A percentile compares a stretch with the other conserved stretches of the same genome.
Evolutionary conservation across 2,329 filamentous ascomycete species (phyloP).

Genomic region (Dactylonectria macrodidyma): DNA sequence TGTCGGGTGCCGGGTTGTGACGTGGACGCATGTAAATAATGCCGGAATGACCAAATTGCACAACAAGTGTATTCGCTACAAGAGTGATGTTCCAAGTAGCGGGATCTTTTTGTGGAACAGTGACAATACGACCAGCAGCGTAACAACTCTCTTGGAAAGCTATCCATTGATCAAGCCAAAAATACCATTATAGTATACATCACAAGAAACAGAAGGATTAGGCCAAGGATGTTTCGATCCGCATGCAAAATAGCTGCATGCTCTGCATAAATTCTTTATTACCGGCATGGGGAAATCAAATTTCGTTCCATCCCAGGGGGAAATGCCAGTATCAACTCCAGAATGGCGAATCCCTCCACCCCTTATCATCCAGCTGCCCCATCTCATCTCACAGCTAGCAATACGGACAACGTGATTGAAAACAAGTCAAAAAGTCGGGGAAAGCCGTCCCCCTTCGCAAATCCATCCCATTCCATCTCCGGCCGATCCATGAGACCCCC

Average conservation of each 20-base stretch:
- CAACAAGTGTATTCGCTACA: slow-evolving; percentile 2
- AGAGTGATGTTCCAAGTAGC: slow-evolving; percentile 2
- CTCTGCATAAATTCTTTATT: slow-evolving; percentile 37
- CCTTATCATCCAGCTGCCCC: slow-evolving; percentile 7
- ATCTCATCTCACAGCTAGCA: slow-evolving; percentile 21
- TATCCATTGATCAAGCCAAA: neutral
- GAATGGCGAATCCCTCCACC: slow-evolving; percentile 11
- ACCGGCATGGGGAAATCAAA: slow-evolving; percentile 35
- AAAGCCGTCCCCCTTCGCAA: slow-evolving; percentile 18
- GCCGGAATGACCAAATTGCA: slow-evolving; percentile 49
- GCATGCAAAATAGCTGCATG: slow-evolving; percentile 40
- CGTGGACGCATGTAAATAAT: slow-evolving; percentile 48
- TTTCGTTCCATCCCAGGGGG: slow-evolving; percentile 19
- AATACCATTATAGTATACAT: neutral
- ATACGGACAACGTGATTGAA: slow-evolving; percentile 19
- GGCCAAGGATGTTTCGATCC: slow-evolving; percentile 13
- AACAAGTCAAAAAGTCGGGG: slow-evolving; percentile 23
- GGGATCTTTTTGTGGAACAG: neutral
- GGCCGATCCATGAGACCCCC: slow-evolving; percentile 37
- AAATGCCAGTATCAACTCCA: slow-evolving; percentile 24
- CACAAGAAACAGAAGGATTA: neutral
- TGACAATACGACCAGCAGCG: neutral
- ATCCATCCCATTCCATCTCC: slow-evolving; percentile 27
- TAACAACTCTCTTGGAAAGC: neutral
- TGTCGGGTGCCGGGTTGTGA: slow-evolving; percentile 43